Conservation (phyloP, 1,284 basidiomycete species). For the Polyporus tsugae region DNA sequence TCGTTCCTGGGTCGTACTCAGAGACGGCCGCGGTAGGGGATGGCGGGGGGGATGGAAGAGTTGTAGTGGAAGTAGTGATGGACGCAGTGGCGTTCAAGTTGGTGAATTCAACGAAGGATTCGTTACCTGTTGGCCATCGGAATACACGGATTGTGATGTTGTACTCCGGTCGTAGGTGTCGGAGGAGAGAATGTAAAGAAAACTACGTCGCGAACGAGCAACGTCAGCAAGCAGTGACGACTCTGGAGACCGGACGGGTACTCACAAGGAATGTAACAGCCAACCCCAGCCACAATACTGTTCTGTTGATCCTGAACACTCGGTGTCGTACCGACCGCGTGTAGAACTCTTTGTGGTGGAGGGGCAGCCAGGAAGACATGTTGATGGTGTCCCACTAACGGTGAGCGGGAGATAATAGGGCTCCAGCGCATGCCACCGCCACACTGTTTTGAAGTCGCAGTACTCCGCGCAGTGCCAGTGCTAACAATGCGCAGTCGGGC, state of each 20-base stretch:
- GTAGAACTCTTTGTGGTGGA: constrained; percentile 13
- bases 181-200: constrained; percentile 13
- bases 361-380: constrained; percentile 11
- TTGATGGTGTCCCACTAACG: not conserved
- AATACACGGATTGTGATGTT: constrained; percentile 9
- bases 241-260: not conserved
- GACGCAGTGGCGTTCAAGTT: constrained; percentile 12
- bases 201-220: not conserved
- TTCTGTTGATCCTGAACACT: constrained; percentile 10
- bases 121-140: constrained; percentile 8
- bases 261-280: constrained; percentile 12
- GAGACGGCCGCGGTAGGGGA: constrained; percentile 10
- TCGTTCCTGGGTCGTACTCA: constrained; percentile 14
- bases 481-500: constrained; percentile 6
- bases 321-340: constrained; percentile 11
- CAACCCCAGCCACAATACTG: constrained; percentile 9
- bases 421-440: not conserved
- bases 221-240: not conserved
- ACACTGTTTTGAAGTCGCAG: not conserved
- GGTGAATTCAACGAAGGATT: not conserved
- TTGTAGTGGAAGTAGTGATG: constrained; percentile 21
- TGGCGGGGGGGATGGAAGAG: not conserved
- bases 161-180: constrained; percentile 9
- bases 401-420: constrained; percentile 4
- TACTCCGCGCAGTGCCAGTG: not conserved